These are phyloP conservation scores for Puccinia polysora DNA, from an alignment of 1,284 basidiomycete species.

Conservation along the genomic window DNA sequence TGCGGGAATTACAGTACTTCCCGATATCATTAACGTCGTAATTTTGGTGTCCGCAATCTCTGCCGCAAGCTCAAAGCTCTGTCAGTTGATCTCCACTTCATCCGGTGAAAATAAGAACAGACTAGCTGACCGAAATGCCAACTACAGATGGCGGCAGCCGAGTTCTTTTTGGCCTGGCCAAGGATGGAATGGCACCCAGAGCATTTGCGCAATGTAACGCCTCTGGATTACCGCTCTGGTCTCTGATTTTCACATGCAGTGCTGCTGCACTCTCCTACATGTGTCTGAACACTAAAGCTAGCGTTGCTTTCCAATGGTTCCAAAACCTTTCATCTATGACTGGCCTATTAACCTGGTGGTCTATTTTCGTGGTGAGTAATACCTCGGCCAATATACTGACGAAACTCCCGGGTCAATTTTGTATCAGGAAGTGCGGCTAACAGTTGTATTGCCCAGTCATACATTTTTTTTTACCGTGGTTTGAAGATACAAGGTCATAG, in stretches of 20 bases:
- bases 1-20: conserved; percentile 69
- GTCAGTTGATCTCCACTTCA: conserved; percentile 58
- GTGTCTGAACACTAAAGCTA: conserved; percentile 60
- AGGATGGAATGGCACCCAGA: conserved; percentile 69
- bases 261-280: conserved; percentile 72
- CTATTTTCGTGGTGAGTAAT: conserved; percentile 47
- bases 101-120: conserved; percentile 1
- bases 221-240: conserved; percentile 69
- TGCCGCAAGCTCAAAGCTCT: conserved; percentile 75
- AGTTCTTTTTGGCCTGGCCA: conserved; percentile 65
- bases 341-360: conserved; percentile 46
- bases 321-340: conserved; percentile 58
- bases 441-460: conserved; percentile 63
- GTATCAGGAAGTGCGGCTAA: conserved; percentile 39
- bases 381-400: background rate
- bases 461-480: conserved; percentile 68
- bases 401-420: background rate
- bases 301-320: conserved; percentile 75
- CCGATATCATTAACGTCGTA: conserved; percentile 65
- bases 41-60: conserved; percentile 74
- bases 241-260: conserved; percentile 64
- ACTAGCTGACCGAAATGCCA: background rate
- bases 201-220: conserved; percentile 67
- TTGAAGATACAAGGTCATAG: conserved; percentile 61
- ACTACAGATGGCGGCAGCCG: conserved; percentile 46